A percentile compares a stretch with the other conserved stretches of the same genome.
Evolutionary conservation across 2,329 filamentous ascomycete species (phyloP).

Genomic region (Fonsecaea pedrosoi): DNA sequence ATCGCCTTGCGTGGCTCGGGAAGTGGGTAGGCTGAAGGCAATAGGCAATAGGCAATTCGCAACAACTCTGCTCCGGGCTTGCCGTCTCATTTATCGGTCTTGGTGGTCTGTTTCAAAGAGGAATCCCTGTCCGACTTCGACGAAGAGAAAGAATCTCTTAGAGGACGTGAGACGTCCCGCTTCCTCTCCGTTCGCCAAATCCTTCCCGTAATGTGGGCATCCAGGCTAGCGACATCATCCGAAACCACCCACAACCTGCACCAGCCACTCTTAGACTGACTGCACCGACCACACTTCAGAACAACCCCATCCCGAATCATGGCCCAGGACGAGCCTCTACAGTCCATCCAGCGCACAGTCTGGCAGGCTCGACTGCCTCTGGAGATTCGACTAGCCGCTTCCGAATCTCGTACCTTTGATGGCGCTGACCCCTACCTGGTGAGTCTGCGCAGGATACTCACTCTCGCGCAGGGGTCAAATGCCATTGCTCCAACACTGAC

Average conservation of each 20-base stretch:
- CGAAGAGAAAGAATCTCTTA: neutral
- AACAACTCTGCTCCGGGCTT: neutral
- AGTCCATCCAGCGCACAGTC: conserved; percentile 45
- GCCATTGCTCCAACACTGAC: neutral
- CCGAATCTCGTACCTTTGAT: conserved; percentile 67
- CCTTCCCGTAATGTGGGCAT: neutral
- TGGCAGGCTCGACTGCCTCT: conserved; percentile 67
- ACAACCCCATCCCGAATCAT: conserved; percentile 8
- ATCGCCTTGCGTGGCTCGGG: neutral
- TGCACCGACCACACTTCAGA: neutral
- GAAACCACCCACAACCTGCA: conserved; percentile 8
- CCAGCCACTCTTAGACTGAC: neutral
- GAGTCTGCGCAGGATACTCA: conserved; percentile 30
- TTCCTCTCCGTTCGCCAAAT: conserved; percentile 10
- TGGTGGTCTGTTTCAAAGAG: neutral
- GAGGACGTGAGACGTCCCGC: neutral
- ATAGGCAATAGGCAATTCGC: too few species aligned
- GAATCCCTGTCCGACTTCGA: neutral
- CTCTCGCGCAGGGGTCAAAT: neutral
- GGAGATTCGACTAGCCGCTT: conserved; percentile 64
- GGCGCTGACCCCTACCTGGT: conserved; percentile 67
- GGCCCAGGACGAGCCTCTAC: conserved; percentile 25
- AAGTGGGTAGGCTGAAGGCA: neutral
- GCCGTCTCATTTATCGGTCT: conserved; percentile 1
- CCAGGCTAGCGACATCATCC: conserved; percentile 12